Evolutionary conservation across 225 moss, liverwort and hornwort genomes (phyloP), one percentile per base, ranked within the genome.

Genomic region (Lunularia cruciata): DNA sequence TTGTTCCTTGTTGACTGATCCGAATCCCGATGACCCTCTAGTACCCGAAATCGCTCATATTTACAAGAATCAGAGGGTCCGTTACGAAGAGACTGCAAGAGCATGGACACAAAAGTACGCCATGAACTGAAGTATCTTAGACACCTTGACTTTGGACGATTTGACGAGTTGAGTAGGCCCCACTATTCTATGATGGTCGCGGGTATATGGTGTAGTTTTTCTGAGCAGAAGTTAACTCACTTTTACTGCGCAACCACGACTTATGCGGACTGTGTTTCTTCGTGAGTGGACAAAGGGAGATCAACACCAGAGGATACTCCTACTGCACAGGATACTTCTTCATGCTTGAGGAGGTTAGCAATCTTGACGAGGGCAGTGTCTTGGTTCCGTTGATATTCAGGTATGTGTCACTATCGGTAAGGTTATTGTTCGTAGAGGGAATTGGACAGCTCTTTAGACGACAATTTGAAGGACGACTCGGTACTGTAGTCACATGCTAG

Each of bases 11-110:
- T 43, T 82, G 60, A 82, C 81, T 22, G 81, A 82, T 62, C 81
- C 81, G 25, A 82, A 82, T 47, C 81, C 81, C 2, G 81, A 83
- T 60, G 82, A 83, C 33, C 82, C 82, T 68, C 75, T 83, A n/a
- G 78, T 83, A 23, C 78, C 78, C 28, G 82, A 83, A 68, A 83
- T 78, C 49, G 78, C 82, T 0, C 82, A 83, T 38, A 78, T 78
- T 32, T 83, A 83, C 35, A 83, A 83, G 53, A 83, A 83, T 53
- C 82, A 83, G 65, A 83, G 82, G 63, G 72, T 32, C 31, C 72
- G 75, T 16, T 83, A 83, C 38, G 82, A 83, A 53, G 82, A 83
- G 72, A 75, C 72, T 30, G 82, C 78, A 26, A 75, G 78, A 75
- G 75, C 71, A 8, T 83, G 82, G 78, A 75, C 75, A 20, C 74